Conservation (phyloP, 257 asterid genomes). For the Ballota nigra region DNA sequence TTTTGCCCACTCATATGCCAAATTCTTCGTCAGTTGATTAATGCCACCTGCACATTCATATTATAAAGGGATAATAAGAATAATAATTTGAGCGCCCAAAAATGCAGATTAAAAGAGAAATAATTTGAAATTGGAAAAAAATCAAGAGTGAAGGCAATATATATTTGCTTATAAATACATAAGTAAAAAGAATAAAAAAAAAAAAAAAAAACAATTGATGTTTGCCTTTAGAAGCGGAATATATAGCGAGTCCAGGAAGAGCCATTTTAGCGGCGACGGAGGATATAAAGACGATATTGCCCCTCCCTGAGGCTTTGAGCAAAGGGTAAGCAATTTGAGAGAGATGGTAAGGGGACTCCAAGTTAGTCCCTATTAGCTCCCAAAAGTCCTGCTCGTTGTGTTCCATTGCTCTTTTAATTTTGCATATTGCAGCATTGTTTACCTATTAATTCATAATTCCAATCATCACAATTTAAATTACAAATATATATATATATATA, state of each 20-base stretch:
- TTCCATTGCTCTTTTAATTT: constrained; percentile 34
- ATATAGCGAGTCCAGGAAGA: constrained; percentile 29
- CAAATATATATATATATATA: no score
- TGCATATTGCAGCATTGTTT: constrained; percentile 39
- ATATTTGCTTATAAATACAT: no score
- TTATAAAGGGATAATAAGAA: no score
- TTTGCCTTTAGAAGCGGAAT: constrained; percentile 44
- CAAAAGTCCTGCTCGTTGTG: constrained; percentile 37
- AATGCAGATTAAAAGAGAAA: no score
- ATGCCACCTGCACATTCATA: constrained; percentile 29
- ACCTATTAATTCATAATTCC: constrained; percentile 18
- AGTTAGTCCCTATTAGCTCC: constrained; percentile 37
- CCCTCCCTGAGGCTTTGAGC: constrained; percentile 43
- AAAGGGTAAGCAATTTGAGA: constrained; percentile 50
- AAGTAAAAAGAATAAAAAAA: no score
- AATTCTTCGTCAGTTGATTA: constrained; percentile 40
- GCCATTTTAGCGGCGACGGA: constrained; percentile 41
- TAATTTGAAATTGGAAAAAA: no score
- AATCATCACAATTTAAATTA: no score
- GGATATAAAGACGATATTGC: constrained; percentile 43
- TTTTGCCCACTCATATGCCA: constrained; percentile 50
- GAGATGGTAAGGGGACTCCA: constrained; percentile 43
- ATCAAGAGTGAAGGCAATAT: no score
- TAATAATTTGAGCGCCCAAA: no score
- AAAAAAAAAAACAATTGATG: no score